Evolutionary conservation across 2,329 filamentous ascomycete genomes (phyloP), one percentile per base, ranked within the genome.

Genomic region (Mariannaea sp.): DNA sequence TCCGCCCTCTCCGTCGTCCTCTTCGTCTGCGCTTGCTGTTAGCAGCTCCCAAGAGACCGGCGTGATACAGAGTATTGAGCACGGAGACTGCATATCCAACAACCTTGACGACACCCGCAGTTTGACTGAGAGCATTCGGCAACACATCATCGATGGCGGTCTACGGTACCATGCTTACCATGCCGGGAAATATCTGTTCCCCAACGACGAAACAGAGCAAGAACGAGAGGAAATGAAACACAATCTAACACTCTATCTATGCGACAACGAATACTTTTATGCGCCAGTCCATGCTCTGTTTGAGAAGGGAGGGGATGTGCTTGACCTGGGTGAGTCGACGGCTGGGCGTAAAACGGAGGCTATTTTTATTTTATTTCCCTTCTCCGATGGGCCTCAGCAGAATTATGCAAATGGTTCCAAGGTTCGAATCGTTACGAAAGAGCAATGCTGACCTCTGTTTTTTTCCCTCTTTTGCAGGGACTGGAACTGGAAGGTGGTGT

Each of bases 401-500:
- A n/a, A n/a, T n/a, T n/a, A n/a, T n/a, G n/a, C n/a, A n/a, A n/a
- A n/a, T n/a, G n/a, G n/a, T n/a, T n/a, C n/a, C n/a, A n/a, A n/a
- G n/a, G n/a, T n/a, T n/a, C n/a, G n/a, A n/a, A n/a, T n/a, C n/a
- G n/a, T n/a, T n/a, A n/a, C n/a, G n/a, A 24, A 24, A 24, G 22
- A 8, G 22, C n/a, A 19, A 24, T 4, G 39, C 46, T 49, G 29
- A 49, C 46, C 16, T n/a, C 7, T 39, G 39, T 49, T 32, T 36
- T 13, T 41, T 41, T 19, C n/a, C n/a, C n/a, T n/a, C n/a, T 43
- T 32, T 43, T 52, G 38, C 47, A 79, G 77, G 77, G 16, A 80
- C 78, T 5, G 79, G 79, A 9, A 80, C 78, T 8, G 79, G 79
- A 2, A 75, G 75, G 53, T 81, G 79, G 79, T 75, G 74, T 38